phyloP scores from a whole-genome alignment of 371 early-diverging fungal genomes.

The Mucor plumbeus region DNA sequence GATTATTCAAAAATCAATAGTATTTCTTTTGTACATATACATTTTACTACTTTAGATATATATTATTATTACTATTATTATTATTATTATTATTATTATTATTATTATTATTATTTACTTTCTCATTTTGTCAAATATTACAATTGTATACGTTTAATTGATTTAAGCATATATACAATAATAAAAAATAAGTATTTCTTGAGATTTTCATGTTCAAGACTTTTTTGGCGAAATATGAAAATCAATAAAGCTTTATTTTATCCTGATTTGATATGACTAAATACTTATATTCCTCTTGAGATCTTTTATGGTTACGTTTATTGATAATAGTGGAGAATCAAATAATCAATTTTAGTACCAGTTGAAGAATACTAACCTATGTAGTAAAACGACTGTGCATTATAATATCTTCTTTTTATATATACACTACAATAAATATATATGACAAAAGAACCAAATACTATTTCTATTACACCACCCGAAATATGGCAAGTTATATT shows the following conservation, averaged over 20 bases:
- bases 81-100: too few species aligned
- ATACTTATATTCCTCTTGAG: neutral
- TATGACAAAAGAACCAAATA: constrained; percentile 7
- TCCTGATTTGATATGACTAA: neutral
- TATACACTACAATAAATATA: neutral
- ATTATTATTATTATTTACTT: too few species aligned
- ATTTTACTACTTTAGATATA: neutral
- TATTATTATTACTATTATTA: neutral
- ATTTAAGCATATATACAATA: neutral
- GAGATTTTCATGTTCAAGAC: too few species aligned
- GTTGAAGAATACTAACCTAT: too few species aligned
- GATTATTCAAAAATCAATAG: neutral
- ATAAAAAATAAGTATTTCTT: neutral
- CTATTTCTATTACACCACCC: constrained; percentile 4
- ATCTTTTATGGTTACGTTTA: neutral
- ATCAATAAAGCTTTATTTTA: neutral
- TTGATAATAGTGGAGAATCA: too few species aligned
- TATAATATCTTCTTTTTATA: neutral
- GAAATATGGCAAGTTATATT: constrained; percentile 17
- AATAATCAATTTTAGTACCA: too few species aligned
- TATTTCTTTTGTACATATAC: neutral
- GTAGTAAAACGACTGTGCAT: constrained; percentile 7
- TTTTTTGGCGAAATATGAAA: too few species aligned
- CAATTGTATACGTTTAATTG: neutral
- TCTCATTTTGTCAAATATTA: too few species aligned